Evolutionary conservation across 805 yeast species (phyloP), one percentile per base, ranked within the genome.

Genomic region (Saccharomyces kudriavzevii): DNA sequence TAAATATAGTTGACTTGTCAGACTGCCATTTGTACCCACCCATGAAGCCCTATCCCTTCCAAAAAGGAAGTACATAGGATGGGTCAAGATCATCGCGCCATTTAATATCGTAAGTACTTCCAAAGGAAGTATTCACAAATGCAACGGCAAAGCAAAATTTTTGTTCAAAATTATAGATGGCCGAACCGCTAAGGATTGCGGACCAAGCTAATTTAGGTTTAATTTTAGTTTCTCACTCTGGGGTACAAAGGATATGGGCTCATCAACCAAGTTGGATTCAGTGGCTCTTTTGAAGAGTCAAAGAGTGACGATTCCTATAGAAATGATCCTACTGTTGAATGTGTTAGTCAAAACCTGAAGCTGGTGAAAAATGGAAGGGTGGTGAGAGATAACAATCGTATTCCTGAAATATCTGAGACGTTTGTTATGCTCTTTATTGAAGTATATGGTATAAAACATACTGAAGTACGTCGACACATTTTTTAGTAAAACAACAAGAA

Each of bases 71-170:
- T 83, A 76, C 87, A 82, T 77, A 74, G 72, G 77, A 75, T 76
- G 95, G 97, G 96, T 85, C 83, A 89, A 92, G 98, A 92, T 92
- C 98, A 91, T 92, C 96, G 98, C 96, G 89, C 96, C 96, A 86
- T 82, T 83, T 58, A 58, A 54, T 49, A 53, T 53, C 52, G 57
- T 49, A 52, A 28, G 29, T 46, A 45, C 48, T 51, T 57, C 55
- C 60, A 58, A 62, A 56, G 53, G 55, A 49, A 56, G 57, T 55
- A 56, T 61, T 67, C 63, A 60, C 62, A 58, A 51, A 17, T 17
- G 40, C 40, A 25, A 50, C 31, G 70, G 67, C 66, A 67, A 59
- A 63, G 60, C 69, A 70, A 73, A 71, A 70, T 73, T 70, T 73
- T 70, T 64, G 68, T 71, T 70, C 43, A 48, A 62, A 60, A 63